These are phyloP conservation scores for Ochetophila trinervis DNA, from an alignment of 306 rosid species.

Conservation along the genomic window DNA sequence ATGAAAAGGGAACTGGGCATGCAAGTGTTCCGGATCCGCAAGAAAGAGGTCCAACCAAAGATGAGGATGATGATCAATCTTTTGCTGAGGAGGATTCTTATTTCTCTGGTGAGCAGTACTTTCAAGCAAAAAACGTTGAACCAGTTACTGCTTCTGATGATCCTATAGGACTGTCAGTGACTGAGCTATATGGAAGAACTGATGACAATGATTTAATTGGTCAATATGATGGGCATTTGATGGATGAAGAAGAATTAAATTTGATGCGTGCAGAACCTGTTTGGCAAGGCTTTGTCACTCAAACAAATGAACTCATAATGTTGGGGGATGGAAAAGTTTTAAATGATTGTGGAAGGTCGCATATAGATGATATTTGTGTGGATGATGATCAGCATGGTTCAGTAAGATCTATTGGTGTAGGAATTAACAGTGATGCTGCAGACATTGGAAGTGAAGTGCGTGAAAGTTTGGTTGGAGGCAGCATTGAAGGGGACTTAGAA, in stretches of 20 bases:
- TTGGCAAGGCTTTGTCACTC: constrained; percentile 95
- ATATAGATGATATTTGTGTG: constrained; percentile 56
- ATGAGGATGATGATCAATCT: constrained; percentile 94
- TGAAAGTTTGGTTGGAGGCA: constrained; percentile 83
- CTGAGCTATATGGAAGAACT: constrained; percentile 66
- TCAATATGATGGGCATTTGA: constrained; percentile 87
- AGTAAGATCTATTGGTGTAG: constrained; percentile 97
- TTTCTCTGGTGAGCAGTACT: constrained; percentile 85
- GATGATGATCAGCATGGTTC: constrained; percentile 91
- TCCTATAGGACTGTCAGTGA: constrained; percentile 60
- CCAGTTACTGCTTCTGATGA: constrained; percentile 61
- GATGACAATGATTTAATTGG: constrained; percentile 66
- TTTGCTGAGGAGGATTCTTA: constrained; percentile 96
- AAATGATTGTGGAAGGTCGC: constrained; percentile 58
- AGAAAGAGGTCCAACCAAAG: constrained; percentile 71
- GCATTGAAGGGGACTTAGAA: constrained; percentile 82
- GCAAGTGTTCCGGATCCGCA: constrained; percentile 83
- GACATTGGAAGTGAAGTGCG: constrained; percentile 87
- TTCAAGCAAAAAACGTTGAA: constrained; percentile 67
- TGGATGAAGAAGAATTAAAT: constrained; percentile 82
- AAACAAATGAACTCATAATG: constrained; percentile 70
- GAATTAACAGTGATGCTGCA: constrained; percentile 86
- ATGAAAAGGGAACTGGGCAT: constrained; percentile 87
- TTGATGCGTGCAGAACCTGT: constrained; percentile 88
- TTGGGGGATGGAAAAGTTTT: constrained; percentile 64